phyloP scores from a whole-genome alignment of 331 rosid genomes.

The Saraca asoca region DNA sequence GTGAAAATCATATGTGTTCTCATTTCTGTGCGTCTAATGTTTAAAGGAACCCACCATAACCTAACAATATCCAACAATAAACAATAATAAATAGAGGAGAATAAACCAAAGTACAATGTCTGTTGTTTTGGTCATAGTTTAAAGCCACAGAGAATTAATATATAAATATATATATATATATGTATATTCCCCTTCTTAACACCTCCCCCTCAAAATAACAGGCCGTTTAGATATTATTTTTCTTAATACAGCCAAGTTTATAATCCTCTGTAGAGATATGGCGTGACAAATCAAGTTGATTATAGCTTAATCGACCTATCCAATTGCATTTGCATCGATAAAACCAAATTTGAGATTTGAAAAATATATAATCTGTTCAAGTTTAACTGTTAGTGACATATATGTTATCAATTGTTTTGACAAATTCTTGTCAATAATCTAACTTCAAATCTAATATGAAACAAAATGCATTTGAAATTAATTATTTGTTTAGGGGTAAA shows the following conservation, averaged over 20 bases:
- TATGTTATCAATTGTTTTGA: too few species aligned
- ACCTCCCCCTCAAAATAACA: too few species aligned
- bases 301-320: conserved; percentile 7
- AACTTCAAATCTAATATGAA: too few species aligned
- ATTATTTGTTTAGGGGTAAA: too few species aligned
- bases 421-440: too few species aligned
- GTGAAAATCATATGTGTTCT: conserved; percentile 36
- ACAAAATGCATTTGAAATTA: too few species aligned
- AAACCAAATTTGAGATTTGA: neutral
- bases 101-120: neutral
- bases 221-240: too few species aligned
- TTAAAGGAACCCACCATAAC: conserved; percentile 9
- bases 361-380: too few species aligned
- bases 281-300: conserved; percentile 29
- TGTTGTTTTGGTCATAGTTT: conserved; percentile 5
- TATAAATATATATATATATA: too few species aligned
- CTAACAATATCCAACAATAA: neutral
- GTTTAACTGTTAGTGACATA: too few species aligned
- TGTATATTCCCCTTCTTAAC: too few species aligned
- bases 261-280: conserved; percentile 38
- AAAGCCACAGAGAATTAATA: neutral
- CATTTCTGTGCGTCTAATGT: neutral
- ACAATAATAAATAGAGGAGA: conserved; percentile 7
- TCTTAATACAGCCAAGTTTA: conserved; percentile 16
- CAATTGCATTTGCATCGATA: conserved; percentile 23